Evolutionary conservation across 805 yeast genomes (phyloP).

Genomic region (Teunomyces barrocoloradensis): DNA sequence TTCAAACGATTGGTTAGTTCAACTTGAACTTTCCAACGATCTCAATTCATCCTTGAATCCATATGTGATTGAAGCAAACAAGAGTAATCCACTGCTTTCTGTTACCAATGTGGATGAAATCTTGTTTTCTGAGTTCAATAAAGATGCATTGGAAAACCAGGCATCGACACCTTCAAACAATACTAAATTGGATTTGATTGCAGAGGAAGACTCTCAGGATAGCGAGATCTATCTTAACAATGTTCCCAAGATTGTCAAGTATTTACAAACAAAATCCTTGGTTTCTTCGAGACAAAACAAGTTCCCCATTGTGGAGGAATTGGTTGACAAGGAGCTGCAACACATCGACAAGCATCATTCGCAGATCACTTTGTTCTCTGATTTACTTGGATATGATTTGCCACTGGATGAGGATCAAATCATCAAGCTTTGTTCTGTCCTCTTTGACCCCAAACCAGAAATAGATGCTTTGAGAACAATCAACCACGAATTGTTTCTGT

Average conservation of each 20-base stretch:
- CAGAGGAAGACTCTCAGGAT: slow-evolving; percentile 5
- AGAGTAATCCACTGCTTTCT: slow-evolving; percentile 15
- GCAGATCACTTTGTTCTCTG: slow-evolving; percentile 14
- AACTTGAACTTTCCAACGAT: slow-evolving; percentile 52
- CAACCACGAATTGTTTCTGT: slow-evolving; percentile 12
- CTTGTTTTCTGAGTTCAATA: slow-evolving; percentile 48
- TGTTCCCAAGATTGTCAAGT: slow-evolving; percentile 15
- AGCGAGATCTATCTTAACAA: slow-evolving; percentile 11
- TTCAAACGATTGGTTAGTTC: slow-evolving; percentile 63
- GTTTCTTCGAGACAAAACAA: slow-evolving; percentile 22
- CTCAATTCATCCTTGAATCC: slow-evolving; percentile 42
- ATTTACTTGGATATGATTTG: slow-evolving; percentile 12
- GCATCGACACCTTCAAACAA: slow-evolving; percentile 20
- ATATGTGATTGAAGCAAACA: slow-evolving; percentile 10
- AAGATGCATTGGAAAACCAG: slow-evolving; percentile 12
- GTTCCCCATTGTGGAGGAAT: slow-evolving; percentile 22
- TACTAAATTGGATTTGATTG: background rate
- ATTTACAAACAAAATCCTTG: slow-evolving; percentile 21
- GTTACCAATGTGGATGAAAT: slow-evolving; percentile 44
- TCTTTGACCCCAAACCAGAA: slow-evolving; percentile 41
- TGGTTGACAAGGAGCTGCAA: background rate
- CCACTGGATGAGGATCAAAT: slow-evolving; percentile 25
- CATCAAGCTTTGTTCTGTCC: slow-evolving; percentile 59
- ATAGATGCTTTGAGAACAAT: slow-evolving; percentile 10
- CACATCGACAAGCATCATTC: slow-evolving; percentile 4